Percentiles rank a stretch among this genome's conserved stretches.
These are phyloP conservation scores for Yamadazyma buinensis DNA, from an alignment of 1,139 yeast genomes.

Conservation along the genomic window DNA sequence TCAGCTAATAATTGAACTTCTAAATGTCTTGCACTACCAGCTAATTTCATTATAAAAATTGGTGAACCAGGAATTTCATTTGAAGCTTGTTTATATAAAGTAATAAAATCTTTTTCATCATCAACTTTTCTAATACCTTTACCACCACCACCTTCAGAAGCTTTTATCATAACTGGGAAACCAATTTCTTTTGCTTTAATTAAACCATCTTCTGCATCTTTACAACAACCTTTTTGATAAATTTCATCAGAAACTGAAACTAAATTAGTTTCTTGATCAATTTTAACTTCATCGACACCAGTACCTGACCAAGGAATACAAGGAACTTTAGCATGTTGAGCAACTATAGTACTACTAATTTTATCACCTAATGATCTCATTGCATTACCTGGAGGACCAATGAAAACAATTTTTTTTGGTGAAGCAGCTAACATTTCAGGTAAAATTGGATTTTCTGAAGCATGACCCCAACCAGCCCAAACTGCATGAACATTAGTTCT, in stretches of 20 bases:
- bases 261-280: slow-evolving; percentile 66
- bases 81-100: slow-evolving; percentile 82
- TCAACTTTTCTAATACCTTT: slow-evolving; percentile 96
- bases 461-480: slow-evolving; percentile 99
- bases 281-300: slow-evolving; percentile 77
- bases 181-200: slow-evolving; percentile 81
- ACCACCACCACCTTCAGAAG: slow-evolving; percentile 99
- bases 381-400: slow-evolving; percentile 96
- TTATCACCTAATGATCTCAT: slow-evolving; percentile 99
- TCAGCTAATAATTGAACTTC: slow-evolving; percentile 94
- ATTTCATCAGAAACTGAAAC: slow-evolving; percentile 85
- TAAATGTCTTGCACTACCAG: slow-evolving; percentile 93
- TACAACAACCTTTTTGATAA: slow-evolving; percentile 85
- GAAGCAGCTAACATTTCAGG: slow-evolving; percentile 94
- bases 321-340: slow-evolving; percentile 96
- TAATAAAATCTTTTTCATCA: slow-evolving; percentile 62
- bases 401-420: slow-evolving; percentile 81
- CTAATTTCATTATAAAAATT: slow-evolving; percentile 88
- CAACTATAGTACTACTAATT: slow-evolving; percentile 94
- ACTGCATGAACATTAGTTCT: slow-evolving; percentile 96
- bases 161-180: slow-evolving; percentile 94
- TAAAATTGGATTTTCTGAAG: slow-evolving; percentile 91
- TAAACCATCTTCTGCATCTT: slow-evolving; percentile 83
- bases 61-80: slow-evolving; percentile 97
- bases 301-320: slow-evolving; percentile 99